Percentiles rank a stretch among this genome's conserved stretches.
These are phyloP conservation scores for Fusarium circinatum DNA, from an alignment of 2,329 filamentous ascomycete species.

Conservation along the genomic window DNA sequence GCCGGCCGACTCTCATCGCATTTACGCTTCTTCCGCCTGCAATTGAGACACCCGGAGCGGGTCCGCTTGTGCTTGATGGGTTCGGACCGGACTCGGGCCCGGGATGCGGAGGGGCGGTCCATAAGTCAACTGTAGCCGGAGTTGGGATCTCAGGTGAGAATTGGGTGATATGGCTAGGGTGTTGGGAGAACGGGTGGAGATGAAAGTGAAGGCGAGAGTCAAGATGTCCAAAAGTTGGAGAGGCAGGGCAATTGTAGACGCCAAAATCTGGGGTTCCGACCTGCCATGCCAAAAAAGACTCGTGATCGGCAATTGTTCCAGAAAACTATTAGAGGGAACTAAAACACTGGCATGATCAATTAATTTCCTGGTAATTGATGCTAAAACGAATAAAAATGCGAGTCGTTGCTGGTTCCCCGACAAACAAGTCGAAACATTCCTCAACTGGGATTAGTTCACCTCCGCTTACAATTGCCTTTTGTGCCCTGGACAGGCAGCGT, in stretches of 20 bases:
- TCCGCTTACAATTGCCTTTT: constrained; percentile 11
- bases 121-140: constrained; percentile 40
- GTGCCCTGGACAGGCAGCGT: neutral
- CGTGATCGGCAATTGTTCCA: neutral
- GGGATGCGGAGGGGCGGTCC: constrained; percentile 13
- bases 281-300: neutral
- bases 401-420: neutral
- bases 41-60: constrained; percentile 52
- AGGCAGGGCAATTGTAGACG: constrained; percentile 14
- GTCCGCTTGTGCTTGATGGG: constrained; percentile 47
- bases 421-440: neutral
- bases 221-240: neutral
- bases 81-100: neutral
- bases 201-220: neutral
- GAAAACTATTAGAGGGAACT: neutral
- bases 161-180: neutral
- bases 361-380: neutral
- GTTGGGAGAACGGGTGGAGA: neutral
- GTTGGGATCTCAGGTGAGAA: neutral
- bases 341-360: neutral
- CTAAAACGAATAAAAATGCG: neutral
- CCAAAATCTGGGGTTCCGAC: neutral
- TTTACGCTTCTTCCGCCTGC: constrained; percentile 53
- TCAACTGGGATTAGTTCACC: neutral
- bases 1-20: constrained; percentile 51